A percentile compares a stretch with the other conserved stretches of the same genome.
Conservation (phyloP, 2,329 filamentous ascomycete genomes). For the Pseudogymnoascus sp. region DNA sequence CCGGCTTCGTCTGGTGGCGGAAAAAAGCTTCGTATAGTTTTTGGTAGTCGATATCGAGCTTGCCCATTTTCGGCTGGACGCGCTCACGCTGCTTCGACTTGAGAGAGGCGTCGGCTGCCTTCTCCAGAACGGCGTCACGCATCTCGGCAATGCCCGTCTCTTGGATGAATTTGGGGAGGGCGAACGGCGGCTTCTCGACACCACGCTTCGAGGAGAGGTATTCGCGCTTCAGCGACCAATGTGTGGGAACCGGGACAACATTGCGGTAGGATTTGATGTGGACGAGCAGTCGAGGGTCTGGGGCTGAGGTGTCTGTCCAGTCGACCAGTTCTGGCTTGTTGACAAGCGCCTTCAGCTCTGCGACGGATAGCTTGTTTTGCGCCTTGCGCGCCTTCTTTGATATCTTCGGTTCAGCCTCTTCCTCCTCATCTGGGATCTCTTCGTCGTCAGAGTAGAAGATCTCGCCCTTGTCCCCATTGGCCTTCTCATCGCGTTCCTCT, state of each 20-base stretch:
- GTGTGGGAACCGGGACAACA: conserved; percentile 83
- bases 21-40: conserved; percentile 99
- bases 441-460: conserved; percentile 77
- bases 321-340: conserved; percentile 89
- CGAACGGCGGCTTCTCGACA: conserved; percentile 90
- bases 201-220: conserved; percentile 95
- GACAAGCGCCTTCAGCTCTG: conserved; percentile 88
- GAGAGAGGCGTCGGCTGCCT: conserved; percentile 82
- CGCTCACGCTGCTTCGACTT: conserved; percentile 95
- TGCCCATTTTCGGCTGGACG: conserved; percentile 92
- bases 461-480: conserved; percentile 69
- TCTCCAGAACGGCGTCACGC: conserved; percentile 92
- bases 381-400: conserved; percentile 95
- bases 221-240: conserved; percentile 95
- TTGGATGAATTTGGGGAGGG: conserved; percentile 90
- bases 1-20: conserved; percentile 91
- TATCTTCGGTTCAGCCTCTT: conserved; percentile 62
- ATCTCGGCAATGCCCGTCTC: conserved; percentile 97
- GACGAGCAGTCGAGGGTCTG: conserved; percentile 79
- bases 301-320: conserved; percentile 90
- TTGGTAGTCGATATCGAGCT: conserved; percentile 96
- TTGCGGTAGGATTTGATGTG: conserved; percentile 94
- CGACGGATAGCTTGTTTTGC: conserved; percentile 85
- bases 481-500: conserved; percentile 53
- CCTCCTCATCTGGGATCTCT: conserved; percentile 77